These are phyloP conservation scores for Diaporthe longicolla DNA, from an alignment of 2,329 filamentous ascomycete species.

Conservation along the genomic window DNA sequence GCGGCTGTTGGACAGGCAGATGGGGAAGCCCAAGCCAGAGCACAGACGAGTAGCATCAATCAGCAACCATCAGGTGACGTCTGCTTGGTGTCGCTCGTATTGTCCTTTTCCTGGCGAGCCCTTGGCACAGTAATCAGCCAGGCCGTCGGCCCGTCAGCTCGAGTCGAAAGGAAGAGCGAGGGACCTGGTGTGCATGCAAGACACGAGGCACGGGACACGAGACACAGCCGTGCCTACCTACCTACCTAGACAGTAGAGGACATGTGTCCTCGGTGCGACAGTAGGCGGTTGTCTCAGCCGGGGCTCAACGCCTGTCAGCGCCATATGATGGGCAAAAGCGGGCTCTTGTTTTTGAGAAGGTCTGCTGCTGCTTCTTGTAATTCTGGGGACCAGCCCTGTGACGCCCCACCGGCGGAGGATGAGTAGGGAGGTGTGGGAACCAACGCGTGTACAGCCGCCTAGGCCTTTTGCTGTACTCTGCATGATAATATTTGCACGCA, in stretches of 20 bases:
- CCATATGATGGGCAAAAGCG: slow-evolving; percentile 5
- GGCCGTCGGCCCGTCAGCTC: too few relatives aligned
- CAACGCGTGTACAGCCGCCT: slow-evolving; percentile 3
- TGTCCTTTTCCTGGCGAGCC: too few relatives aligned
- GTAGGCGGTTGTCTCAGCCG: slow-evolving; percentile 27
- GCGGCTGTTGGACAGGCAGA: too few relatives aligned
- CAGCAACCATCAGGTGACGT: slow-evolving; percentile 9
- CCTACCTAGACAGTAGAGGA: not conserved
- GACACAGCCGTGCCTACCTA: not conserved
- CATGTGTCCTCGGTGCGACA: slow-evolving; percentile 18
- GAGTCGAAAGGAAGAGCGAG: too few relatives aligned
- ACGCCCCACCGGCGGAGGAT: slow-evolving; percentile 8
- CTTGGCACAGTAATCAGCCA: too few relatives aligned
- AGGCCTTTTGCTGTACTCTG: too few relatives aligned
- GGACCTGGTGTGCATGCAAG: not conserved
- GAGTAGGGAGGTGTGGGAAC: slow-evolving; percentile 14
- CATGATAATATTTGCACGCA: too few relatives aligned
- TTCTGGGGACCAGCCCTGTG: slow-evolving; percentile 12
- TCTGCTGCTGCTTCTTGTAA: slow-evolving; percentile 1
- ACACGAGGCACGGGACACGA: slow-evolving; percentile 15
- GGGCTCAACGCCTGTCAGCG: slow-evolving; percentile 14
- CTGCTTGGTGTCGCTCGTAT: too few relatives aligned
- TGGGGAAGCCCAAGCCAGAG: not conserved
- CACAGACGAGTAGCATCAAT: not conserved
- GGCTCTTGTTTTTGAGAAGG: not conserved